Conservation (phyloP, 345 rosid genomes). For the Streptanthus diversifolius region DNA sequence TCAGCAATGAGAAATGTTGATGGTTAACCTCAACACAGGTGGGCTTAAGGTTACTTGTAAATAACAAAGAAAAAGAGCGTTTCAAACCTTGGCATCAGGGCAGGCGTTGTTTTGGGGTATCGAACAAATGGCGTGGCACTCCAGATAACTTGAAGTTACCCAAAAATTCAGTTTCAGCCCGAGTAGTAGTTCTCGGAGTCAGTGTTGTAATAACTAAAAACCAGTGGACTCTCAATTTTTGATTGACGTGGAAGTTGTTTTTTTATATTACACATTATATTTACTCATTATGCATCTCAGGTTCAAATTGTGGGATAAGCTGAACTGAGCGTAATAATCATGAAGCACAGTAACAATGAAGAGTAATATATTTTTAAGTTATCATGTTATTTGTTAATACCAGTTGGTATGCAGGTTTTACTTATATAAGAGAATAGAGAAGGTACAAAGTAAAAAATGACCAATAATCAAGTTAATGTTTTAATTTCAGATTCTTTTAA, state of each 20-base stretch:
- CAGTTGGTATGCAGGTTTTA: neutral
- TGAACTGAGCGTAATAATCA: neutral
- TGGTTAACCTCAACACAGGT: constrained; percentile 22
- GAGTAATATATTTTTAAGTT: neutral
- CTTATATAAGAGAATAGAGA: neutral
- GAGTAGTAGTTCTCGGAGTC: neutral
- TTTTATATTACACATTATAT: neutral
- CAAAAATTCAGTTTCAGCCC: neutral
- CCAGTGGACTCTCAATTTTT: neutral
- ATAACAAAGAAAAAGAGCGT: constrained; percentile 22
- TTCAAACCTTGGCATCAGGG: neutral
- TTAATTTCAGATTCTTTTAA: neutral
- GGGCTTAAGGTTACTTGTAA: constrained; percentile 24
- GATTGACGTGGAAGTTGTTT: constrained; percentile 1
- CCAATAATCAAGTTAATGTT: neutral
- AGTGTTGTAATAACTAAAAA: neutral
- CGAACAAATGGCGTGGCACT: constrained; percentile 12
- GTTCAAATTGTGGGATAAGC: neutral
- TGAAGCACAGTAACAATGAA: neutral
- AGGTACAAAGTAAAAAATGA: neutral
- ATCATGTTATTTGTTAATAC: neutral
- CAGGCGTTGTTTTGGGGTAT: neutral
- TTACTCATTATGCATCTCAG: neutral
- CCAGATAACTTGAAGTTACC: neutral
- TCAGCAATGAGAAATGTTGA: constrained; percentile 24